These are phyloP conservation scores for Monosiga brevicollis DNA, from an alignment of 78 protist genomes.

Conservation along the genomic window DNA sequence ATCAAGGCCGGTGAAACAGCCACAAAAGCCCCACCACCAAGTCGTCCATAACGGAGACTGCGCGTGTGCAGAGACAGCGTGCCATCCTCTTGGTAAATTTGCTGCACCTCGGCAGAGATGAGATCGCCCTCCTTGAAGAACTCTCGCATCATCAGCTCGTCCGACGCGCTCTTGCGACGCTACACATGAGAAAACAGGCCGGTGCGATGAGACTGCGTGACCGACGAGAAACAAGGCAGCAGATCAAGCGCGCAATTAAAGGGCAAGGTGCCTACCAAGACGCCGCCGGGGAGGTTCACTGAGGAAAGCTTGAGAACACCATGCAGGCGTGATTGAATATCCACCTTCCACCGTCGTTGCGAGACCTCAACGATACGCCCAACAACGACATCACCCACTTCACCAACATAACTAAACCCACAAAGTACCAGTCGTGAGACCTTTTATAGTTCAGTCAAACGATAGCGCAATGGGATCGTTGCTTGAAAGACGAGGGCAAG, in stretches of 20 bases:
- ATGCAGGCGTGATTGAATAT: slow-evolving; percentile 44
- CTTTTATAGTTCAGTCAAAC: too few species aligned
- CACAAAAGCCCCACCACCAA: slow-evolving; percentile 26
- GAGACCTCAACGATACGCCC: slow-evolving; percentile 60
- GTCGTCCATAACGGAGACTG: slow-evolving; percentile 55
- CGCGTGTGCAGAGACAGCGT: slow-evolving; percentile 66
- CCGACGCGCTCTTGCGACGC: slow-evolving; percentile 55
- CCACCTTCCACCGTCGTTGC: slow-evolving; percentile 65
- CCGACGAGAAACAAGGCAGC: not conserved
- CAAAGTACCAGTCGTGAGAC: too few species aligned
- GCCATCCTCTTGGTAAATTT: slow-evolving; percentile 37
- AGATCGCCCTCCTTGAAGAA: slow-evolving; percentile 71
- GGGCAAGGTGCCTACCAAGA: slow-evolving; percentile 8
- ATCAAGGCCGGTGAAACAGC: slow-evolving; percentile 49
- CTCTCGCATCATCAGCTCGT: slow-evolving; percentile 72
- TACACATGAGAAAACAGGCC: not conserved
- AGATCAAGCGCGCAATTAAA: not conserved
- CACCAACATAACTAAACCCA: slow-evolving; percentile 62
- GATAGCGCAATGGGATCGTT: too few species aligned
- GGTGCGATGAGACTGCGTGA: not conserved
- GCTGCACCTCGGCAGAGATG: slow-evolving; percentile 76
- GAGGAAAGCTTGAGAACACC: slow-evolving; percentile 53
- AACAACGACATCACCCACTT: slow-evolving; percentile 80
- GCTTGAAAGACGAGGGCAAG: too few species aligned
- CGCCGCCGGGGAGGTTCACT: slow-evolving; percentile 80